phyloP scores from a whole-genome alignment of 2,329 filamentous ascomycete genomes.

The Cryphonectria parasitica region DNA sequence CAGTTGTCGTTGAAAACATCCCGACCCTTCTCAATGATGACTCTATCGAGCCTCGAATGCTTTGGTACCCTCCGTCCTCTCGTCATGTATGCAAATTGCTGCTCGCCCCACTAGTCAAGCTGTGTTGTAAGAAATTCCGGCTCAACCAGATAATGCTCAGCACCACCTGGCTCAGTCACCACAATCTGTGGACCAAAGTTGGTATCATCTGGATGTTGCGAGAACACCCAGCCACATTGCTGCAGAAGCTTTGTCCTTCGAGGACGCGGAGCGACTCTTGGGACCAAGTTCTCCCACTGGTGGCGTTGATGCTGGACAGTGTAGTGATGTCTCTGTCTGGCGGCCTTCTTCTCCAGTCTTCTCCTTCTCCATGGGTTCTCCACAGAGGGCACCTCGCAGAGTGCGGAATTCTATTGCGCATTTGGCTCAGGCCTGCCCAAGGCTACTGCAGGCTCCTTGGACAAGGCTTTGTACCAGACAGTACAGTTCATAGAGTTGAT shows the following conservation, averaged over 20 bases:
- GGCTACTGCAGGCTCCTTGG: not conserved
- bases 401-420: constrained; percentile 8
- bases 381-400: not conserved
- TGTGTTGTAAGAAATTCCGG: constrained; percentile 8
- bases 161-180: constrained; percentile 20
- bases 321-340: not conserved
- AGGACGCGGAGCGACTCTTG: not conserved
- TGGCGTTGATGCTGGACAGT: not conserved
- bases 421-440: not conserved
- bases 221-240: constrained; percentile 18
- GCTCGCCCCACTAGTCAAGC: constrained; percentile 6
- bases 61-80: not conserved
- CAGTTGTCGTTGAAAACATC: no score
- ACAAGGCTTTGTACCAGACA: constrained; percentile 14
- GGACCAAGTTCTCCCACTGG: not conserved
- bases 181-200: constrained; percentile 25
- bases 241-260: not conserved
- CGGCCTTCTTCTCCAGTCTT: not conserved
- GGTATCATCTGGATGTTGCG: constrained; percentile 16
- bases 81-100: not conserved
- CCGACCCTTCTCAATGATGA: not conserved
- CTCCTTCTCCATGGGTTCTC: not conserved
- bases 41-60: not conserved
- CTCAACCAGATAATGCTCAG: constrained; percentile 17
- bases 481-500: constrained; percentile 6